These are phyloP conservation scores for Fusarium verrucosum DNA, from an alignment of 2,329 filamentous ascomycete species.

Conservation along the genomic window DNA sequence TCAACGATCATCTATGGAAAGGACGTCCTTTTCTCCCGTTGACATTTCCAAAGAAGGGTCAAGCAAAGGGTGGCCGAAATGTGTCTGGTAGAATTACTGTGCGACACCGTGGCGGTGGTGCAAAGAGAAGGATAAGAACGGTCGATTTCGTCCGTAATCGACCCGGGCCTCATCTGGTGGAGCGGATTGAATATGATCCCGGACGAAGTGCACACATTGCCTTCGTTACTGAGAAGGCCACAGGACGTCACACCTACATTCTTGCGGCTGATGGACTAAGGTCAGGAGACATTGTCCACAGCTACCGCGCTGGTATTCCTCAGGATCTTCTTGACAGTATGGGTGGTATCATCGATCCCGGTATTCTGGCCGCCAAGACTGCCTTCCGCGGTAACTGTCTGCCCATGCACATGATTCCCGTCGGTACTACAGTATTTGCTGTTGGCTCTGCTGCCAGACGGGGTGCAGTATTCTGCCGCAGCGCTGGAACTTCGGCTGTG, in stretches of 20 bases:
- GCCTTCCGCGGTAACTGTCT: slow-evolving; percentile 95
- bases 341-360: slow-evolving; percentile 92
- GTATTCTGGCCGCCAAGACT: slow-evolving; percentile 94
- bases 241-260: slow-evolving; percentile 85
- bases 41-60: slow-evolving; percentile 92
- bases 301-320: slow-evolving; percentile 90
- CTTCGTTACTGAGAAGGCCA: slow-evolving; percentile 78
- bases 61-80: slow-evolving; percentile 92
- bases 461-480: slow-evolving; percentile 89
- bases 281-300: slow-evolving; percentile 90
- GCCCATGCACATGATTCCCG: slow-evolving; percentile 92
- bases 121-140: slow-evolving; percentile 88
- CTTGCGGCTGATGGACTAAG: slow-evolving; percentile 94
- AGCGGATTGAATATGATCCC: slow-evolving; percentile 96
- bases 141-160: slow-evolving; percentile 86
- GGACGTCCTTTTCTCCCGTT: slow-evolving; percentile 83
- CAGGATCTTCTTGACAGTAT: slow-evolving; percentile 86
- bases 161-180: slow-evolving; percentile 85
- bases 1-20: slow-evolving; percentile 98
- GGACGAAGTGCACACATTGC: slow-evolving; percentile 94
- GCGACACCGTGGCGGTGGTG: slow-evolving; percentile 90
- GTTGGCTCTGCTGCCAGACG: slow-evolving; percentile 80
- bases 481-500: slow-evolving; percentile 90
- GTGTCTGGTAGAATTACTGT: slow-evolving; percentile 86
- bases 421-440: slow-evolving; percentile 92